Percentiles rank a stretch among this genome's conserved stretches.
phyloP scores from a whole-genome alignment of 495 filamentous ascomycete genomes.

The Aspergillus steynii region DNA sequence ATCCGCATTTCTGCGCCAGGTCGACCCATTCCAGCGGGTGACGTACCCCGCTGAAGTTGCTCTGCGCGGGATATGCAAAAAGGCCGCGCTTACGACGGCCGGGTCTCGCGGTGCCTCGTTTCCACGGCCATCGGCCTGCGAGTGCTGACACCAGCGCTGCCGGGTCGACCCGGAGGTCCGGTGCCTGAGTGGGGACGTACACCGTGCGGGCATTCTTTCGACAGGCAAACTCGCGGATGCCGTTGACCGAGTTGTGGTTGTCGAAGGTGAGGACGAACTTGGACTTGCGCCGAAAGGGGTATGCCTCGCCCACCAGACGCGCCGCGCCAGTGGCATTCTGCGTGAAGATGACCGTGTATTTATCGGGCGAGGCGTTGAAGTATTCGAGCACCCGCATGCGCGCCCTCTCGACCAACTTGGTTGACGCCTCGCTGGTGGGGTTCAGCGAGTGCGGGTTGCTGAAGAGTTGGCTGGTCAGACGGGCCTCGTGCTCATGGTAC shows the following conservation, averaged over 20 bases:
- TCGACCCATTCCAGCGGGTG: slow-evolving; percentile 11
- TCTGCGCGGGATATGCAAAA: slow-evolving; percentile 15
- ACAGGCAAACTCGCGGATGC: slow-evolving; percentile 9
- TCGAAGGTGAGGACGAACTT: slow-evolving; percentile 11
- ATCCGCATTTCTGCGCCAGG: slow-evolving; percentile 9
- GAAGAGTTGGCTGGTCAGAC: slow-evolving; percentile 6
- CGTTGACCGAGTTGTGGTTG: slow-evolving; percentile 15
- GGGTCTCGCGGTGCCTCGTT: not conserved
- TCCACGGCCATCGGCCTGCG: not conserved
- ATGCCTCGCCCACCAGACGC: slow-evolving; percentile 11
- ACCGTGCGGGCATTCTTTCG: slow-evolving; percentile 7
- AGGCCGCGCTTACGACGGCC: slow-evolving; percentile 8
- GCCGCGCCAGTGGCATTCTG: slow-evolving; percentile 14
- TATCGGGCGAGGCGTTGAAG: slow-evolving; percentile 2
- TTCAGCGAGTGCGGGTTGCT: slow-evolving; percentile 13
- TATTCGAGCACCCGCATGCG: slow-evolving; percentile 5
- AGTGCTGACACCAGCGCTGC: not conserved
- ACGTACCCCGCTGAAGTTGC: slow-evolving; percentile 14
- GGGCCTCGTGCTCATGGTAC: slow-evolving; percentile 3
- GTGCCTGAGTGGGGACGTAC: slow-evolving; percentile 6
- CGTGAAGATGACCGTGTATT: slow-evolving; percentile 12
- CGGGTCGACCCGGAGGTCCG: slow-evolving; percentile 11
- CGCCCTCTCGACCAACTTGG: slow-evolving; percentile 3
- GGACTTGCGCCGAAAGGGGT: slow-evolving; percentile 5
- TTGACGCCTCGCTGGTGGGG: slow-evolving; percentile 10